These are phyloP conservation scores for Ceratocystiopsis sp. DNA, from an alignment of 2,329 filamentous ascomycete species.

Conservation along the genomic window DNA sequence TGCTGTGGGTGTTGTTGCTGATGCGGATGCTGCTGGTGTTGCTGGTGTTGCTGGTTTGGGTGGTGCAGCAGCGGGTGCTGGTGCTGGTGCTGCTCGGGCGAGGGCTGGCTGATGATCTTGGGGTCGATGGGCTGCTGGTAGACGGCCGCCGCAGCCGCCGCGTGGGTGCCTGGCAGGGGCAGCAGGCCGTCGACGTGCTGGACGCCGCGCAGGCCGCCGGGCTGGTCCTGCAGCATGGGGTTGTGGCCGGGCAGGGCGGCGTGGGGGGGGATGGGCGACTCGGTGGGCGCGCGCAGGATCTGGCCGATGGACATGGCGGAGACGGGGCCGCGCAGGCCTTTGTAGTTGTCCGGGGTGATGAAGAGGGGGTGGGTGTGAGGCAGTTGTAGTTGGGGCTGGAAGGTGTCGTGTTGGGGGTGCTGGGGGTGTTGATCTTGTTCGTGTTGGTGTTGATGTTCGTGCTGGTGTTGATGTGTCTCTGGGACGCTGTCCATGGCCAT, in stretches of 20 bases:
- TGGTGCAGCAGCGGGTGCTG: background rate
- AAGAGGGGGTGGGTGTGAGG: slow-evolving; percentile 10
- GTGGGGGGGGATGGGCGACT: slow-evolving; percentile 14
- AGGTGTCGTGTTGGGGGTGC: background rate
- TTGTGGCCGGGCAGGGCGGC: slow-evolving; percentile 12
- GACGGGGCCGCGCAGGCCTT: slow-evolving; percentile 27
- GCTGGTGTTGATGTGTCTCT: background rate
- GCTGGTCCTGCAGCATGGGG: slow-evolving; percentile 16
- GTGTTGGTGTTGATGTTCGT: background rate
- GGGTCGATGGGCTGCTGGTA: slow-evolving; percentile 37
- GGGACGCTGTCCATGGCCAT: no score
- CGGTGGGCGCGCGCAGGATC: slow-evolving; percentile 12
- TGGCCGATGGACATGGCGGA: slow-evolving; percentile 21
- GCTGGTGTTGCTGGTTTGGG: background rate
- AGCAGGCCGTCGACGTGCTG: slow-evolving; percentile 15
- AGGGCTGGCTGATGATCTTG: slow-evolving; percentile 34
- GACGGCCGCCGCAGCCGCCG: slow-evolving; percentile 7
- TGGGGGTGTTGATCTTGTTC: background rate
- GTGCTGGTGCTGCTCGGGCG: slow-evolving; percentile 8
- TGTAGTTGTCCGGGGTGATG: slow-evolving; percentile 23
- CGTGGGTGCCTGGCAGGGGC: slow-evolving; percentile 10
- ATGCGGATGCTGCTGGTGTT: background rate
- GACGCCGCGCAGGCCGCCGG: slow-evolving; percentile 16
- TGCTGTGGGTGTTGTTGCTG: slow-evolving; percentile 1
- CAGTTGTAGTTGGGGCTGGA: background rate